Base-by-base conservation (phyloP, 2,329 filamentous ascomycete genomes). In the Parastagonospora nodorum region DNA sequence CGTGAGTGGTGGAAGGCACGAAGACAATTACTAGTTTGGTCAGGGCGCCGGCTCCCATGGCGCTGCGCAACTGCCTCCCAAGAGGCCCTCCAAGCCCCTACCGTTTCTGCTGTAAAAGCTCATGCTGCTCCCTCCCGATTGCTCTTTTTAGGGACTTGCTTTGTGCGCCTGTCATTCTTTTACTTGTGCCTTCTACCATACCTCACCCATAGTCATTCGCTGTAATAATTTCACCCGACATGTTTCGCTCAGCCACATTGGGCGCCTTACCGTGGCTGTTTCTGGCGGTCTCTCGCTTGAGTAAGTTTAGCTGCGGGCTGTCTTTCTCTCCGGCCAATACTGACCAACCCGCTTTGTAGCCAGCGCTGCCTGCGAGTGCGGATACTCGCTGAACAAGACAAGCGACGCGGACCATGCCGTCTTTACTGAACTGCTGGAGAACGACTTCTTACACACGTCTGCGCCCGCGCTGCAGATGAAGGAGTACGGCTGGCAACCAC, bases 351-450 rank as follows among this genome's bases (percentile, higher is more conserved):
- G 41, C 44, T 47, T 32, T 50, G 19, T 51, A 75, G 74, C 66
- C 36, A 60, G 63, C 36, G 80, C 81, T 5, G 77, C 80, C 54
- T 92, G 89, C 74, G 83, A 88, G 62, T 93, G 89, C 67, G 89
- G 89, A 44, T 92, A 90, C 70, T 81, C 81, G 2, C 72, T 86
- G 38, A 77, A 76, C 53, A 72, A 78, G 33, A 78, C 76, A n/a
- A 65, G 73, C 39, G 72, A 74, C 27, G 58, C 67, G 4, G 50
- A 63, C 6, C 63, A 72, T 40, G 73, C 78, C 35, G 66, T 88
- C 45, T 92, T 89, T 68, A 90, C 87, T 2, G 85, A 92, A 52
- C 67, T 85, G 9, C 72, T 90, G 44, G 88, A 92, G 66, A 87
- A 87, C 15, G 86, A 92, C 73, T 92, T 92, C 66, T 75, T 85